Percentiles rank a stretch among this genome's conserved stretches.
These are phyloP conservation scores for Aristolochia contorta DNA, from an alignment of 164 flowering plant genomes.

Conservation along the genomic window DNA sequence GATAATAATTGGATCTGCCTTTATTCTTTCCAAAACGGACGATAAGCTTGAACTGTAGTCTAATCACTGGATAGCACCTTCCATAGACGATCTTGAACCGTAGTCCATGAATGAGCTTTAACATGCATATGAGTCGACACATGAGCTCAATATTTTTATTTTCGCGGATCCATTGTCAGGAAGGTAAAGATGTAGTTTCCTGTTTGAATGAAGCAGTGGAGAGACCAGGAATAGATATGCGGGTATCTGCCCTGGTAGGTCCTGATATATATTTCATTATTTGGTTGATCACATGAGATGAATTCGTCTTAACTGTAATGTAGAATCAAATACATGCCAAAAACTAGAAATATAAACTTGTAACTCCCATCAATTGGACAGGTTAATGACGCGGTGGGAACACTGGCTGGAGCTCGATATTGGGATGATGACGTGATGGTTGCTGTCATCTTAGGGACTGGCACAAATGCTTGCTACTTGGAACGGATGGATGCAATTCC, in stretches of 20 bases:
- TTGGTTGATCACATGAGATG: background rate
- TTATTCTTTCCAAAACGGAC: too few relatives aligned
- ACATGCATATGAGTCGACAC: too few relatives aligned
- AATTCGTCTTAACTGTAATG: background rate
- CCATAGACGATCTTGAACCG: too few relatives aligned
- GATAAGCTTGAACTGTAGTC: too few relatives aligned
- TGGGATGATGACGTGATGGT: conserved; percentile 82
- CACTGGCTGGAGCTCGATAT: conserved; percentile 80
- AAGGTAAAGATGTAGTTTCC: conserved; percentile 76
- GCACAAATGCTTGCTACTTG: conserved; percentile 91
- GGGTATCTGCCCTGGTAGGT: conserved; percentile 77
- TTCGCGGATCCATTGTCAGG: conserved; percentile 26
- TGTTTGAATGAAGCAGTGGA: conserved; percentile 82
- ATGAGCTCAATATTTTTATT: too few relatives aligned
- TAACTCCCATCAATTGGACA: conserved; percentile 8
- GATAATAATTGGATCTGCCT: too few relatives aligned
- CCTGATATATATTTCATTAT: background rate
- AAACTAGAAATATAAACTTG: too few relatives aligned
- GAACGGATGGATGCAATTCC: conserved; percentile 59
- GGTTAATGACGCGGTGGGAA: conserved; percentile 90
- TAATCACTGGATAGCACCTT: too few relatives aligned
- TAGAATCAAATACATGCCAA: too few relatives aligned
- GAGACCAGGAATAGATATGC: conserved; percentile 60
- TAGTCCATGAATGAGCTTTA: too few relatives aligned
- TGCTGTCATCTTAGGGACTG: conserved; percentile 92